Base-by-base conservation (phyloP, 1,284 basidiomycete genomes). In the Naganishia sp. region DNA sequence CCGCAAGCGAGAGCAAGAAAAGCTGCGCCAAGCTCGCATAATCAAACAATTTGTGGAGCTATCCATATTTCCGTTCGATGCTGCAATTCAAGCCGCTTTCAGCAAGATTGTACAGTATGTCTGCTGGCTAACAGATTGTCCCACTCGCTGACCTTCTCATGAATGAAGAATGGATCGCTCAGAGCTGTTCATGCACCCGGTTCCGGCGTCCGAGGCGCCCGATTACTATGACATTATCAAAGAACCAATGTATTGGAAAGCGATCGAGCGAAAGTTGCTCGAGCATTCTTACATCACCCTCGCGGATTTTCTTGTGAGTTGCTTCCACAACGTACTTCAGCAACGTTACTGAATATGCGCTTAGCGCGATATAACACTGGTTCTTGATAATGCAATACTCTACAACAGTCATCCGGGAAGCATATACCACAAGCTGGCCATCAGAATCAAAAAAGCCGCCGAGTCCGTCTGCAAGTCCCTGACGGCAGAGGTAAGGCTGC, bases 161-260 rank as follows among this genome's bases (percentile, higher is more conserved):
- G 36, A 66, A 21, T 65, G 52, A 50, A 96, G 92, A 6, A 78
- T 86, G 67, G 94, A 97, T 76, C 85, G 86, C 21, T 80, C 85
- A 7, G 86, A 87, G 36, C 84, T 88, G 67, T 96, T 95, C 79
- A 85, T 87, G 68, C 84, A 88, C 68, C 91, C 92, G 0, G 92
- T 96, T n/a, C 89, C 85, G 33, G 85, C 82, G 63, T 77, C 77
- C 0, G 88, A 91, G 46, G 92, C 93, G 0, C 94, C 94, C 0
- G 94, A 98, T 75, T 99, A 99, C 77, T 90, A 88, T 74, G 89
- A 93, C 59, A 82, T 96, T 57, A 84, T 99, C 76, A 86, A 89
- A 73, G 82, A 84, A 11, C 95, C 95, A 0, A 97, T 97, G 90
- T 88, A 88, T 71, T 98, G 94, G 92, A 81, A 83, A 21, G 83